These are phyloP conservation scores for Candolleomyces efflorescens DNA, from an alignment of 768 basidiomycete species.

Conservation along the genomic window DNA sequence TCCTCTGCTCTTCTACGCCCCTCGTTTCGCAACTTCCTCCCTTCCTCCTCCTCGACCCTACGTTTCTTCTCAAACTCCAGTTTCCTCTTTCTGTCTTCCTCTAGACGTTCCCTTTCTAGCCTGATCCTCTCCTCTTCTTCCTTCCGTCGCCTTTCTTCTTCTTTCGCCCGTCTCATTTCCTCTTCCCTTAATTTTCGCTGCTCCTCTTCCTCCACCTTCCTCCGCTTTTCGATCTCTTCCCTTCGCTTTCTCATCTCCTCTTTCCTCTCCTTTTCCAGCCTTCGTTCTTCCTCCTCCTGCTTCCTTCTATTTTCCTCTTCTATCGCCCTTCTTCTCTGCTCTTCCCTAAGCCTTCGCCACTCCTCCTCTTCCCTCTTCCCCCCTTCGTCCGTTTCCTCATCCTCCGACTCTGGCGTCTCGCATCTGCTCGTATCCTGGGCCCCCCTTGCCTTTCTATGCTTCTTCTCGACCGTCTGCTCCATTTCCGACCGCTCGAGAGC, in stretches of 20 bases:
- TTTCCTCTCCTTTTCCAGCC: too few relatives aligned
- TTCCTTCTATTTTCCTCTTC: too few relatives aligned
- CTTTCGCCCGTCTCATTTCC: neutral
- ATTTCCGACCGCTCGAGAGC: neutral
- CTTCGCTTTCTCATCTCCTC: too few relatives aligned
- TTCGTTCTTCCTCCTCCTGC: too few relatives aligned
- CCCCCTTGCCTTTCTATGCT: too few relatives aligned
- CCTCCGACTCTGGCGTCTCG: too few relatives aligned
- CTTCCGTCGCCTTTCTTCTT: neutral
- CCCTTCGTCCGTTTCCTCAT: too few relatives aligned
- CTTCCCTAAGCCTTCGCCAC: too few relatives aligned
- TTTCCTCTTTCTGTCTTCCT: neutral
- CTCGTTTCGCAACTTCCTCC: neutral
- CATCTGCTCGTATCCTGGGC: too few relatives aligned
- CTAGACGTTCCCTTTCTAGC: neutral
- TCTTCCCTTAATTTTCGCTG: neutral
- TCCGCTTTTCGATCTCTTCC: neutral
- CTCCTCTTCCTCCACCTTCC: neutral
- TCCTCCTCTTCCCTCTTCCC: too few relatives aligned
- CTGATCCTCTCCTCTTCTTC: neutral
- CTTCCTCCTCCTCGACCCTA: neutral
- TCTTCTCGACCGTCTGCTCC: too few relatives aligned
- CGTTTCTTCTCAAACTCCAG: neutral
- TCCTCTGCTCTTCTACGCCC: neutral
- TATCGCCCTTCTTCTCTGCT: too few relatives aligned